A percentile compares a stretch with the other conserved stretches of the same genome.
Evolutionary conservation across 371 early-diverging fungal species (phyloP).

Genomic region (Apophysomyces elegans): DNA sequence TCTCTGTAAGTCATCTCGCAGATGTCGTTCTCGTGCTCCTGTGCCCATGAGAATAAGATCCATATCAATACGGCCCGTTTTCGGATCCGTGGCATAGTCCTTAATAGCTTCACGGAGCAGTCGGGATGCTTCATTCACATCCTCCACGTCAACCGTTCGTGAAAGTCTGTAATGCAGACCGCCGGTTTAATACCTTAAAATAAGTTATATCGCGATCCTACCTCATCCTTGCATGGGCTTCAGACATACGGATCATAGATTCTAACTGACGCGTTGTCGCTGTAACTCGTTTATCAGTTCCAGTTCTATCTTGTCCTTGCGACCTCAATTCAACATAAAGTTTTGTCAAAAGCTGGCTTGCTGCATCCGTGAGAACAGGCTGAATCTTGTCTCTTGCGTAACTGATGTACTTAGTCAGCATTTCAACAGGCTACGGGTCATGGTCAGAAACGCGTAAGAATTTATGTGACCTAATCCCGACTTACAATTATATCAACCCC

Average conservation of each 20-base stretch:
- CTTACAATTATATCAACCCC: constrained; percentile 65
- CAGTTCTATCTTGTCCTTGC: constrained; percentile 68
- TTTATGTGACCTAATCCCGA: background rate
- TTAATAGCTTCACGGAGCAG: constrained; percentile 94
- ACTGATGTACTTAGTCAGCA: constrained; percentile 88
- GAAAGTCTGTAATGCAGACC: constrained; percentile 55
- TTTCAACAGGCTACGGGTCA: constrained; percentile 68
- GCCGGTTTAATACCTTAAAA: background rate
- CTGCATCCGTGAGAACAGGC: constrained; percentile 86
- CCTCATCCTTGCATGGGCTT: constrained; percentile 98
- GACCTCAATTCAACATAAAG: constrained; percentile 91
- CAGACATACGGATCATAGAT: constrained; percentile 98
- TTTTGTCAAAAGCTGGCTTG: constrained; percentile 77
- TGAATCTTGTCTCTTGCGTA: constrained; percentile 86
- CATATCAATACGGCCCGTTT: constrained; percentile 97
- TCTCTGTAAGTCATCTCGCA: constrained; percentile 53
- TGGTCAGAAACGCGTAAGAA: constrained; percentile 14
- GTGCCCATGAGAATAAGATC: constrained; percentile 95
- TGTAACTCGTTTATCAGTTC: constrained; percentile 80
- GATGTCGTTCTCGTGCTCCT: constrained; percentile 57
- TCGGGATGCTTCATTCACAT: constrained; percentile 87
- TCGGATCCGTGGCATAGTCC: constrained; percentile 97
- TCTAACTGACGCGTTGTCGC: constrained; percentile 99
- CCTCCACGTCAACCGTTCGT: constrained; percentile 68
- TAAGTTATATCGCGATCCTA: constrained; percentile 18